phyloP scores from a whole-genome alignment of 768 basidiomycete species.

The Boletus pseudopeckii region DNA sequence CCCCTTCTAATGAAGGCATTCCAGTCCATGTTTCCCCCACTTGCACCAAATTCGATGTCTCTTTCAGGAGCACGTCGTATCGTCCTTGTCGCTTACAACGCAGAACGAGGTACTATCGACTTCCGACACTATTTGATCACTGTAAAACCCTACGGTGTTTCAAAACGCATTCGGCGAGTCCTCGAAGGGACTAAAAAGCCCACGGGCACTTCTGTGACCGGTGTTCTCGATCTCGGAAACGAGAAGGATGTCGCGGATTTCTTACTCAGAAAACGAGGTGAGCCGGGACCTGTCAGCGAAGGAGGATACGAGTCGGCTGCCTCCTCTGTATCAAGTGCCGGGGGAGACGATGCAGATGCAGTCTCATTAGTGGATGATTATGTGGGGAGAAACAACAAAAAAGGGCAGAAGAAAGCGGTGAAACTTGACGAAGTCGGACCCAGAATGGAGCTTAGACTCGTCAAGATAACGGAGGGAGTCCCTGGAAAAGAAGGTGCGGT shows the following conservation, averaged over 20 bases:
- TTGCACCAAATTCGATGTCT: constrained; percentile 73
- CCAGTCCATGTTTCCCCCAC: constrained; percentile 93
- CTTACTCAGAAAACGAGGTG: constrained; percentile 68
- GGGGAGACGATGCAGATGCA: constrained; percentile 78
- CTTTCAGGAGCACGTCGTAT: constrained; percentile 91
- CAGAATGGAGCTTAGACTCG: constrained; percentile 85
- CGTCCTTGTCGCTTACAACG: constrained; percentile 89
- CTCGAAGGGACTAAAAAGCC: constrained; percentile 57
- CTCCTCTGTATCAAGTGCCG: constrained; percentile 78
- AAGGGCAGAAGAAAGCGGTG: constrained; percentile 87
- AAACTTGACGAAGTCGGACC: constrained; percentile 93
- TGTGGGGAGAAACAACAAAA: constrained; percentile 90
- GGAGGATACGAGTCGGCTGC: constrained; percentile 78
- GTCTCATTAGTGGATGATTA: constrained; percentile 90
- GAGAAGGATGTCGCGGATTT: constrained; percentile 97
- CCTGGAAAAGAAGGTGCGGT: constrained; percentile 93
- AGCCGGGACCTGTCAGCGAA: constrained; percentile 49
- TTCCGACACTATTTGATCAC: constrained; percentile 94
- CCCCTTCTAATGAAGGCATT: constrained; percentile 93
- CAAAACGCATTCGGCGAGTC: constrained; percentile 83
- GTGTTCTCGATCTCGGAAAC: constrained; percentile 75
- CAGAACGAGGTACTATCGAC: constrained; percentile 82
- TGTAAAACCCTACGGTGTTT: constrained; percentile 91
- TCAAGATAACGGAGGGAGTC: constrained; percentile 92
- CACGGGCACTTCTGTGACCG: constrained; percentile 24